Percentiles rank a stretch among this genome's conserved stretches.
Conservation (phyloP, 495 filamentous ascomycete species). For the Gamarada debralockiae region DNA sequence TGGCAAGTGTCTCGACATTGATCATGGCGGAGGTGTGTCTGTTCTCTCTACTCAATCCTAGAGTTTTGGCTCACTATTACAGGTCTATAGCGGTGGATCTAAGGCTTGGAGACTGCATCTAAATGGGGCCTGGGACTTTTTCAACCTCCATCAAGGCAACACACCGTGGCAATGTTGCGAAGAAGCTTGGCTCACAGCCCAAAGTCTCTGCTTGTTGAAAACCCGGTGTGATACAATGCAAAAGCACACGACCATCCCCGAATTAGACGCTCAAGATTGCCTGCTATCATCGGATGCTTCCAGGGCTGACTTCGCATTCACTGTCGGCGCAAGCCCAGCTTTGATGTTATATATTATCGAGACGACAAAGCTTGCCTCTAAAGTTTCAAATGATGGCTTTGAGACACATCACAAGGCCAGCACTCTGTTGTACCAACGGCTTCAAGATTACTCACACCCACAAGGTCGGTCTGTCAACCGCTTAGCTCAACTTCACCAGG, state of each 20-base stretch:
- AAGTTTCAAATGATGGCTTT: neutral
- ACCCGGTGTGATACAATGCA: neutral
- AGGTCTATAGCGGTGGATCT: neutral
- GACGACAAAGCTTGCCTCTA: neutral
- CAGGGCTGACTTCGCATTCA: neutral
- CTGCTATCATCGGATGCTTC: neutral
- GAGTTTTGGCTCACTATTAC: neutral
- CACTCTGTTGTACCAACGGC: neutral
- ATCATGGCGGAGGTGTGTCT: neutral
- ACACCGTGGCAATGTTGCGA: neutral
- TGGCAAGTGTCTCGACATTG: neutral
- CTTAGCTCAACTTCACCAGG: neutral
- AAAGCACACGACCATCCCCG: neutral
- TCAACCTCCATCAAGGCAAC: neutral
- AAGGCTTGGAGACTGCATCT: neutral
- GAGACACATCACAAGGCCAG: neutral
- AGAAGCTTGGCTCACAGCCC: neutral
- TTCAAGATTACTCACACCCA: neutral
- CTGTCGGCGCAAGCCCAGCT: neutral
- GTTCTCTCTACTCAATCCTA: neutral
- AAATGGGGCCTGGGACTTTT: neutral
- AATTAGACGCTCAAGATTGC: neutral
- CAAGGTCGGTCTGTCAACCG: neutral
- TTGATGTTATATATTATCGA: neutral
- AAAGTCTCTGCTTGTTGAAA: slow-evolving; percentile 3